phyloP scores from a whole-genome alignment of 768 basidiomycete species.

The Boletus rubroflammeus region DNA sequence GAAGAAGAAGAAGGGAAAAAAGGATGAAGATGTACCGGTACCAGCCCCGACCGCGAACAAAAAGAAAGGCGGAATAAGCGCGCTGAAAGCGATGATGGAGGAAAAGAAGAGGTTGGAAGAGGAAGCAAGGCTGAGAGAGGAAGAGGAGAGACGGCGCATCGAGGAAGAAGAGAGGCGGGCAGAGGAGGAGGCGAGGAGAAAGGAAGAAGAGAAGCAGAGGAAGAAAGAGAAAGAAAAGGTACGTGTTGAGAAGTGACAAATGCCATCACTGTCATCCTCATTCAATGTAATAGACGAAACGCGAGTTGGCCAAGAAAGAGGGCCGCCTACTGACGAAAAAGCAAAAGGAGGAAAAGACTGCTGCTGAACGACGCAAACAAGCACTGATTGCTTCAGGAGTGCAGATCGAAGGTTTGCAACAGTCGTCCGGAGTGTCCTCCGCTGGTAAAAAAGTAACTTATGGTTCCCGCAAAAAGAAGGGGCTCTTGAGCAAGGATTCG shows the following conservation, averaged over 20 bases:
- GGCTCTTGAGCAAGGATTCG: conserved; percentile 39
- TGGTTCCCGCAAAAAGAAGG: conserved; percentile 80
- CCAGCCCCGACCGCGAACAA: conserved; percentile 44
- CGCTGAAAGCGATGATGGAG: conserved; percentile 87
- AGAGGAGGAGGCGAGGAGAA: conserved; percentile 72
- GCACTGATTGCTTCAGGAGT: conserved; percentile 88
- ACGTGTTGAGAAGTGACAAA: background rate
- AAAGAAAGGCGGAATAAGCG: conserved; percentile 79
- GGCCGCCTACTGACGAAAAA: conserved; percentile 95
- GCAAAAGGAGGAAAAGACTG: conserved; percentile 90
- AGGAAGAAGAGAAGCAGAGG: conserved; percentile 80
- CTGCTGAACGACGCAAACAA: conserved; percentile 86
- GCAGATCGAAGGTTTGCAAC: conserved; percentile 85
- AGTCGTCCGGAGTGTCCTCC: conserved; percentile 41
- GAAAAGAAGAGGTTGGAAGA: conserved; percentile 88
- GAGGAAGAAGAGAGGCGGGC: conserved; percentile 85
- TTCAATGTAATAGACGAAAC: conserved; percentile 62
- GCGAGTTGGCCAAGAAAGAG: conserved; percentile 88
- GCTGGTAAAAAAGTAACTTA: conserved; percentile 73
- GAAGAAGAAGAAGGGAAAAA: conserved; percentile 80
- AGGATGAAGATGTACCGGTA: conserved; percentile 57
- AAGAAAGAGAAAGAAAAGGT: conserved; percentile 91
- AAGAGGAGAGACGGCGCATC: conserved; percentile 75
- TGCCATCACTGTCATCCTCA: background rate
- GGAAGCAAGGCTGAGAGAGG: conserved; percentile 64